phyloP scores from a whole-genome alignment of 176 grass and related monocot genomes.

The Eleusine coracana region DNA sequence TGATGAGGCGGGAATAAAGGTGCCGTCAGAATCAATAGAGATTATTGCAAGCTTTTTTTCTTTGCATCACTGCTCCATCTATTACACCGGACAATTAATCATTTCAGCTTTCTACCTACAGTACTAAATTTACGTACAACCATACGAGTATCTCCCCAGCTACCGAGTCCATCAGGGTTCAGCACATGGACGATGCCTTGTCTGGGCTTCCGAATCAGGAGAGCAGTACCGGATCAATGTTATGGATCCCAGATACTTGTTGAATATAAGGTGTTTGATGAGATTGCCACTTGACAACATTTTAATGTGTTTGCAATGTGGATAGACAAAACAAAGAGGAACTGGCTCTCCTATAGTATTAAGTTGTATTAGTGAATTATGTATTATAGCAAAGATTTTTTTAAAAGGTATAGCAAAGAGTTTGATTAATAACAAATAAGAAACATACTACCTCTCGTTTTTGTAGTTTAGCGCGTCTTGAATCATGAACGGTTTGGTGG shows the following conservation, averaged over 20 bases:
- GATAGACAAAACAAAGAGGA: neutral
- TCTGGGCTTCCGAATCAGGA: neutral
- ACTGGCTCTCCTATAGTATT: too few species aligned
- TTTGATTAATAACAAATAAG: too few species aligned
- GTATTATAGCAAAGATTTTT: neutral
- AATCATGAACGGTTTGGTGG: too few species aligned
- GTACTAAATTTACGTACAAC: too few species aligned
- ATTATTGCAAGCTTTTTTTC: neutral
- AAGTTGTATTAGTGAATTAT: too few species aligned
- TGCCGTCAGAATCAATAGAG: slow-evolving; percentile 2
- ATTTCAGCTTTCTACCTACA: neutral
- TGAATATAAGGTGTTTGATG: neutral
- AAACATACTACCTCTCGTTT: too few species aligned
- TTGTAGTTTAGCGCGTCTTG: too few species aligned
- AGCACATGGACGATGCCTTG: neutral
- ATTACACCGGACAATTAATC: neutral
- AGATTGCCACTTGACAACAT: neutral
- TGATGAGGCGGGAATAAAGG: neutral
- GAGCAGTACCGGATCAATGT: too few species aligned
- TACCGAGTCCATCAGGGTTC: neutral
- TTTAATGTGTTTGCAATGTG: neutral
- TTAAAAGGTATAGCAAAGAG: too few species aligned
- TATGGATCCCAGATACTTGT: neutral
- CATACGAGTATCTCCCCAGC: neutral
- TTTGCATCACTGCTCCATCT: too few species aligned